Evolutionary conservation across 192 early-diverging fungal species (phyloP).

Genomic region (Geranomyces variabilis): DNA sequence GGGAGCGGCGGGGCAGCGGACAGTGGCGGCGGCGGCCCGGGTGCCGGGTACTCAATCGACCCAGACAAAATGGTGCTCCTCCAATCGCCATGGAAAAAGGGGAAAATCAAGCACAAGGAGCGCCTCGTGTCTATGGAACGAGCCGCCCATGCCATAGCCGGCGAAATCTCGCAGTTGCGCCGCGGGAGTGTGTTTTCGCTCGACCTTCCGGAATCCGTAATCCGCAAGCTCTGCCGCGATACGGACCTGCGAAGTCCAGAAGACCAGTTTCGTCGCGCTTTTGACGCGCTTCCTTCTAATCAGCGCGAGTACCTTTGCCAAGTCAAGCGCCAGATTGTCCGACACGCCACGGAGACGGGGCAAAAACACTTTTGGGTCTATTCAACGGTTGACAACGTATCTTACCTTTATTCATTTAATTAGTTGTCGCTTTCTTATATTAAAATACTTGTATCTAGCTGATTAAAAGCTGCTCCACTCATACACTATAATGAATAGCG

Average conservation of each 20-base stretch:
- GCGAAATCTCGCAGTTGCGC: slow-evolving; percentile 18
- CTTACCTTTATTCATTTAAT: slow-evolving; percentile 14
- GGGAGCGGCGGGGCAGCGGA: not conserved
- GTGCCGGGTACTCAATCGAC: not conserved
- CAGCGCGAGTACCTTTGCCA: slow-evolving; percentile 38
- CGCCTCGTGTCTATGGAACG: slow-evolving; percentile 34
- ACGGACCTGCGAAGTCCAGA: slow-evolving; percentile 38
- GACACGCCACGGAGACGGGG: slow-evolving; percentile 10
- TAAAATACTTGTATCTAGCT: too few species aligned
- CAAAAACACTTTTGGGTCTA: slow-evolving; percentile 27
- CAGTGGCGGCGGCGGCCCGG: not conserved
- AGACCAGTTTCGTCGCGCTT: slow-evolving; percentile 42
- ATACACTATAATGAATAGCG: too few species aligned
- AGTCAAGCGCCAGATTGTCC: slow-evolving; percentile 32
- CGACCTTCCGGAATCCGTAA: slow-evolving; percentile 37
- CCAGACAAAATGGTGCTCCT: slow-evolving; percentile 22
- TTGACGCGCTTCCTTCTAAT: slow-evolving; percentile 33
- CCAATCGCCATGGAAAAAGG: slow-evolving; percentile 30
- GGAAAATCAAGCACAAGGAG: slow-evolving; percentile 32
- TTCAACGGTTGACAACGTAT: slow-evolving; percentile 13
- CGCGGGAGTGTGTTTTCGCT: slow-evolving; percentile 37
- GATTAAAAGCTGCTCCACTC: too few species aligned
- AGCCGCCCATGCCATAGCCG: slow-evolving; percentile 30
- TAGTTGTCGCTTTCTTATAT: too few species aligned
- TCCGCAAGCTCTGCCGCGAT: slow-evolving; percentile 24